These are phyloP conservation scores for Zoysia pacifica DNA, from an alignment of 176 grass and related monocot genomes.

Conservation along the genomic window DNA sequence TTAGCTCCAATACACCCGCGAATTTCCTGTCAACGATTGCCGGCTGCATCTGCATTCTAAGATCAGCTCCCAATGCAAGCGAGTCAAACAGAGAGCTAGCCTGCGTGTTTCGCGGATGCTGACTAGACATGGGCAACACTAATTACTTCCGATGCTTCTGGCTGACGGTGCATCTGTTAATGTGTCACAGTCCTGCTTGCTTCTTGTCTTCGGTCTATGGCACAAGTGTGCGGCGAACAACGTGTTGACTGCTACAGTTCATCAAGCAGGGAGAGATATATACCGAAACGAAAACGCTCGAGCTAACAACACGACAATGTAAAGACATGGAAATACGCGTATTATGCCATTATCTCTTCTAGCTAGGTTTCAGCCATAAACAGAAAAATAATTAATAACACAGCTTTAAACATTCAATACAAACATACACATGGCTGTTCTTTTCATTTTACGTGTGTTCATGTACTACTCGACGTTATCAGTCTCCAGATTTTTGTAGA, in stretches of 20 bases:
- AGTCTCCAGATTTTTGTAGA: not conserved
- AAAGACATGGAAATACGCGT: not conserved
- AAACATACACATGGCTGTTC: not conserved
- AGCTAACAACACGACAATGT: not conserved
- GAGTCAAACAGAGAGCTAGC: no score
- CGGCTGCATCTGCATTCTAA: no score
- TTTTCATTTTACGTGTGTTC: not conserved
- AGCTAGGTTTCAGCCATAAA: not conserved
- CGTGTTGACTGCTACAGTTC: constrained; percentile 1
- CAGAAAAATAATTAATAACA: not conserved
- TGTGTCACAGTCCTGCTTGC: constrained; percentile 15
- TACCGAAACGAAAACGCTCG: not conserved
- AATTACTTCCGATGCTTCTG: constrained; percentile 18
- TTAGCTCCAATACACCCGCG: no score
- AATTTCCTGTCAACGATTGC: no score
- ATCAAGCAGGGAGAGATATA: not conserved
- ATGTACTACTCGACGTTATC: not conserved
- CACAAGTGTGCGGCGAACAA: not conserved
- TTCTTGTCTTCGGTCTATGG: constrained; percentile 1
- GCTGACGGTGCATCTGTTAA: constrained; percentile 7
- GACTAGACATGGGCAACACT: constrained; percentile 31
- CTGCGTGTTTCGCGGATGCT: not conserved
- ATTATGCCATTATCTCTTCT: not conserved
- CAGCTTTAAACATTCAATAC: not conserved
- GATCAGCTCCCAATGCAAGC: no score